Conservation (phyloP, 1,139 yeast species). For the Trichomonascaceae sp. region DNA sequence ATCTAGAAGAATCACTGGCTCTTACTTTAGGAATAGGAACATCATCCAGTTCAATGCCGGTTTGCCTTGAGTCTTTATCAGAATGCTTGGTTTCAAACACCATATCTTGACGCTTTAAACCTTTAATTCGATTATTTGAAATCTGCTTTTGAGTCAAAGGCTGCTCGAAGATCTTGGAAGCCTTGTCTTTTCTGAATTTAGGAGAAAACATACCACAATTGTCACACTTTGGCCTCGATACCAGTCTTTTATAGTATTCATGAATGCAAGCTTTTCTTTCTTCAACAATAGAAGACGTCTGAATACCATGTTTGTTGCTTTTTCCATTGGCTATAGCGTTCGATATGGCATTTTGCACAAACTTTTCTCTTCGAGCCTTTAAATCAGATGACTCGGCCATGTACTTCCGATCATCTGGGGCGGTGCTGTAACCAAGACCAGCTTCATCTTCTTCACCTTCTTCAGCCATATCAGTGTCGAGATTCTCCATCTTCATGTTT, state of each 20-base stretch:
- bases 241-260: slow-evolving; percentile 65
- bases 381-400: slow-evolving; percentile 36
- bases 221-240: slow-evolving; percentile 82
- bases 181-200: slow-evolving; percentile 89
- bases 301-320: slow-evolving; percentile 58
- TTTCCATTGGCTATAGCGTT: slow-evolving; percentile 76
- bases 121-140: slow-evolving; percentile 76
- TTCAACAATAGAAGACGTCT: slow-evolving; percentile 79
- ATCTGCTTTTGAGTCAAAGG: slow-evolving; percentile 73
- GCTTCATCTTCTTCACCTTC: slow-evolving; percentile 35
- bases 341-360: slow-evolving; percentile 63
- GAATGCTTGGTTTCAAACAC: slow-evolving; percentile 36
- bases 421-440: slow-evolving; percentile 13
- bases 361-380: slow-evolving; percentile 56
- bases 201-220: slow-evolving; percentile 97
- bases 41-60: slow-evolving; percentile 26
- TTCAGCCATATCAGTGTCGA: slow-evolving; percentile 34
- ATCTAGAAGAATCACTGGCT: slow-evolving; percentile 63
- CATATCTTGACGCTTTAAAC: slow-evolving; percentile 68
- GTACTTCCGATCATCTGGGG: slow-evolving; percentile 21
- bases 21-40: slow-evolving; percentile 39
- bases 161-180: slow-evolving; percentile 84
- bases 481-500: slow-evolving; percentile 44
- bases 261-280: slow-evolving; percentile 76
- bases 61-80: slow-evolving; percentile 25